Percentiles rank a stretch among this genome's conserved stretches.
Evolutionary conservation across 2,329 filamentous ascomycete species (phyloP).

Genomic region (Lecanicillium sp.): DNA sequence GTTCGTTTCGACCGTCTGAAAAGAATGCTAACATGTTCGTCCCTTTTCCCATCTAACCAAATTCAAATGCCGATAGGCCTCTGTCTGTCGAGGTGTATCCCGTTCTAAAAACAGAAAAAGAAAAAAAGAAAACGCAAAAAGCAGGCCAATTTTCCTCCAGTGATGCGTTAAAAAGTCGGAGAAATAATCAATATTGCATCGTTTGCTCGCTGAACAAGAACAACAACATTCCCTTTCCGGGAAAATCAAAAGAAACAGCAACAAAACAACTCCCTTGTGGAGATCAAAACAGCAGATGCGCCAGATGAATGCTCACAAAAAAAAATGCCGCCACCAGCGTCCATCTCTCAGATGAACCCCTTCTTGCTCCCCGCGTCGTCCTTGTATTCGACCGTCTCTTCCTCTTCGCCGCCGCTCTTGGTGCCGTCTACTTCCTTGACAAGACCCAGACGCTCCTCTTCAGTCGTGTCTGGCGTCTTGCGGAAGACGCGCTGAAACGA

Average conservation of each 20-base stretch:
- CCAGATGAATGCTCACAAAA: constrained; percentile 9
- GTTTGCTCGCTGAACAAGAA: constrained; percentile 4
- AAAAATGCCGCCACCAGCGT: too few species aligned
- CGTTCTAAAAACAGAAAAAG: not conserved
- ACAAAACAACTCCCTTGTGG: too few species aligned
- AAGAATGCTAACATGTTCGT: not conserved
- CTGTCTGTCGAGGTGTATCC: not conserved
- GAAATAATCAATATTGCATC: not conserved
- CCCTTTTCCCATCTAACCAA: not conserved
- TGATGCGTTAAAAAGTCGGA: too few species aligned
- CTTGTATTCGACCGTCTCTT: constrained; percentile 4
- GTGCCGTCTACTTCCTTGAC: constrained; percentile 62
- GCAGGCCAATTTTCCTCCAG: too few species aligned
- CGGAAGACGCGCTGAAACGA: constrained; percentile 83
- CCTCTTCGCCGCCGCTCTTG: constrained; percentile 14
- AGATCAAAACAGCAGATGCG: too few species aligned
- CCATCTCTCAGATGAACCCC: constrained; percentile 4
- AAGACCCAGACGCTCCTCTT: constrained; percentile 77
- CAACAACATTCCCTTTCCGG: not conserved
- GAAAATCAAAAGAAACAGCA: not conserved
- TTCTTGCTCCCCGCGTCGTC: not conserved
- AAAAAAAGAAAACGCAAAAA: too few species aligned
- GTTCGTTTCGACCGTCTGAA: too few species aligned
- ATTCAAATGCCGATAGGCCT: not conserved
- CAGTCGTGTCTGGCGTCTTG: constrained; percentile 50